Evolutionary conservation across 2,329 filamentous ascomycete species (phyloP), one percentile per base, ranked within the genome.

Genomic region (Fusarium sp.): DNA sequence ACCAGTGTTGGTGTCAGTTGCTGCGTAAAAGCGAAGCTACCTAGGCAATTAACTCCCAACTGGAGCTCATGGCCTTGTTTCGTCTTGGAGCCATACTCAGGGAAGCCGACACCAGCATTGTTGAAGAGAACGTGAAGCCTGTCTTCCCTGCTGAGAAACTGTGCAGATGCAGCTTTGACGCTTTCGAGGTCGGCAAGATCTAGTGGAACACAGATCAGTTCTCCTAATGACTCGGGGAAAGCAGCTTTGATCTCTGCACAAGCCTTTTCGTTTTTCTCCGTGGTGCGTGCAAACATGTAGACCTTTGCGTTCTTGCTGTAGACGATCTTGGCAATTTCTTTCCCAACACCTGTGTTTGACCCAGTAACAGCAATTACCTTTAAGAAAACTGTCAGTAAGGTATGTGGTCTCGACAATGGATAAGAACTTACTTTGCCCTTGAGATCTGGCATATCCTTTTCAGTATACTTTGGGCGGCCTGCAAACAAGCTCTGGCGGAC

Each of bases 371-470:
- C 81, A 74, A 80, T 82, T 21, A 87, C 83, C 77, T 54, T 1
- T 4, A n/a, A 18, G 0, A 11, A 13, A 15, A 33, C 13, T n/a
- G n/a, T 31, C 40, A 41, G 17, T n/a, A 31, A 15, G 15, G 15
- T 6, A 37, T 40, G 11, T 31, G 2, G 20, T 9, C 10, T 11
- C 1, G 9, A 18, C 7, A 10, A 14, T 4, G n/a, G 46, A 18
- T 4, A 1, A 11, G 6, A 15, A 7, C 86, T 71, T 76, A 91
- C 90, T 91, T 75, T 75, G 48, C 60, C 72, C 4, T 56, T 40
- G 11, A 73, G 59, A 15, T 74, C 66, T 0, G 92, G 91, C n/a
- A 96, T 83, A 71, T 97, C 91, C 76, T 95, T 58, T 36, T 69
- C 66, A 5, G 71, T 72, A 35, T 74, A 70, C 11, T 36, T 59